These are phyloP conservation scores for Coemansia sp. DNA, from an alignment of 192 early-diverging fungal species.

Conservation along the genomic window DNA sequence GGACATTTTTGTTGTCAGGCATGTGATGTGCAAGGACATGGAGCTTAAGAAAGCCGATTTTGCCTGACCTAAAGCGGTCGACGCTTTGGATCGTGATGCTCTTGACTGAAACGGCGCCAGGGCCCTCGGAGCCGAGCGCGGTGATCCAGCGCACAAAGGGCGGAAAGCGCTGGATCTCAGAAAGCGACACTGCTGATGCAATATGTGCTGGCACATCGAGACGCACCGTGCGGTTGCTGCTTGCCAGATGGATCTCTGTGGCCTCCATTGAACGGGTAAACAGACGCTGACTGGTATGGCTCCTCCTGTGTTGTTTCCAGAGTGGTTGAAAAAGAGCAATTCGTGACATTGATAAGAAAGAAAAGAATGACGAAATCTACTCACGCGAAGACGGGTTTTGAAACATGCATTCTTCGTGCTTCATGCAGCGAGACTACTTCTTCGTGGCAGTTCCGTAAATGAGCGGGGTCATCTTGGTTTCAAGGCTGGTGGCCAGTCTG, in stretches of 20 bases:
- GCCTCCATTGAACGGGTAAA: neutral
- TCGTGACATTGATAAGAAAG: neutral
- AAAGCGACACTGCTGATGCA: neutral
- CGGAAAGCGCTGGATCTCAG: constrained; percentile 30
- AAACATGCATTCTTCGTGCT: too few species aligned
- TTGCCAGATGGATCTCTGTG: neutral
- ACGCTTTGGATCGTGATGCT: constrained; percentile 68
- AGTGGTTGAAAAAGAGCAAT: neutral
- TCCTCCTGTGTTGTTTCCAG: too few species aligned
- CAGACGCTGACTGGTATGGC: too few species aligned
- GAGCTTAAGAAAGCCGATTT: constrained; percentile 79
- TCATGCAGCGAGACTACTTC: neutral
- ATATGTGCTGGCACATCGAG: constrained; percentile 17
- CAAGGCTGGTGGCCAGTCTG: neutral
- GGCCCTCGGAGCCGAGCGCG: constrained; percentile 7
- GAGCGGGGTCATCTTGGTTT: constrained; percentile 25
- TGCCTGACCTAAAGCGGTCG: constrained; percentile 64
- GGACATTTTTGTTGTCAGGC: constrained; percentile 58
- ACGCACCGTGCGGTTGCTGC: neutral
- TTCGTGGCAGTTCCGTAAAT: constrained; percentile 37
- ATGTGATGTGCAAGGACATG: constrained; percentile 53
- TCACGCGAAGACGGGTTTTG: too few species aligned
- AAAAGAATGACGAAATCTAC: neutral
- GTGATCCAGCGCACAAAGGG: constrained; percentile 36
- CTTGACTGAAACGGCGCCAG: constrained; percentile 33